Base-by-base conservation (phyloP, 2,329 filamentous ascomycete species). In the Exophiala lecanii-corni region DNA sequence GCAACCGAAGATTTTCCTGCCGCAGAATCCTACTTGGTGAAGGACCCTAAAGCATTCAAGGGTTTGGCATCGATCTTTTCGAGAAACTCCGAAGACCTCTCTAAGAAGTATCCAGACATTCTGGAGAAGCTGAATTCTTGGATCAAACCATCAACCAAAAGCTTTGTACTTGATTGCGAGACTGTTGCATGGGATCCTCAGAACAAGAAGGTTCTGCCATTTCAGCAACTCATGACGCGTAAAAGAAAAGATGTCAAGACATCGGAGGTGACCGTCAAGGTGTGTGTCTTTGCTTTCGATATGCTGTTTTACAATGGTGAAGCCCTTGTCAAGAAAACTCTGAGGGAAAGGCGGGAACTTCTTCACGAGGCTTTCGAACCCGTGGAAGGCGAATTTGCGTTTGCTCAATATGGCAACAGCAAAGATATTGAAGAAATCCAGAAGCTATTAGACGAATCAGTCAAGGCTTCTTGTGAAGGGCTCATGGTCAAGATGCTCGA, bases 401-500 rank as follows among this genome's bases (percentile, higher is more conserved):
- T 95, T 55, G 92, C 92, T 7, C 89, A 88, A 23, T 82, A 77
- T 56, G 92, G 89, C 70, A 76, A 98, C 59, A 86, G 86, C 9
- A 86, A 83, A 57, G 87, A 96, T 55, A 74, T 98, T 3, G 91
- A 97, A 40, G 87, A 94, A 59, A 98, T 98, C 41, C 91, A 97
- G 60, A 76, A 74, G 1, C 85, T 98, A 57, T 75, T 98, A 2
- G 92, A 98, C 59, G 91, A 97, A 46, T 92, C 86, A 57, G 85
- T 98, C 52, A 95, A 95, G 65, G 87, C 89, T 2, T 94, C 88
- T 0, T 98, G 92, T 60, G 92, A 98, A 70, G 92, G 92, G 9
- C 73, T 98, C 40, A 98, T 98, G 92, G 92, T 98, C 10, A 98
- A 98, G 72, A 98, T 98, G 92, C 70, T 98, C 46, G 91, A 97